Percentiles rank a stretch among this genome's conserved stretches.
Conservation (phyloP, 441 rosid species). For the Pelargonium australe region DNA sequence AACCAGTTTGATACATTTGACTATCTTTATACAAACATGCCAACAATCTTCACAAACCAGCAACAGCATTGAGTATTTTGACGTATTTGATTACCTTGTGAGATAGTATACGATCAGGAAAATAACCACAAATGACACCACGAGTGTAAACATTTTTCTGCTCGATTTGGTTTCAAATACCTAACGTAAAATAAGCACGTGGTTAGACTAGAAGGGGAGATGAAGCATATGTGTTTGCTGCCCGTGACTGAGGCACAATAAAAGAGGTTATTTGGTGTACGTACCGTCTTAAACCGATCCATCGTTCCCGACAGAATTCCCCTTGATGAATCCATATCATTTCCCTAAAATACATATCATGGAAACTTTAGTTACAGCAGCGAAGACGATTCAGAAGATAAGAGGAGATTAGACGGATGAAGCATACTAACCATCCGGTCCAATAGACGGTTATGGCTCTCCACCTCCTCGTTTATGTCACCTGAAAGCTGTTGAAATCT, state of each 20-base stretch:
- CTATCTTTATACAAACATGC: neutral
- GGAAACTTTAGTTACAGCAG: slow-evolving; percentile 19
- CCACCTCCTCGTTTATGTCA: slow-evolving; percentile 90
- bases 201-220: neutral
- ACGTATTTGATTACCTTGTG: slow-evolving; percentile 43
- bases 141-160: slow-evolving; percentile 77
- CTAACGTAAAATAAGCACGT: slow-evolving; percentile 26
- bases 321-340: slow-evolving; percentile 97
- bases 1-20: too few relatives aligned
- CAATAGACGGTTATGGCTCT: slow-evolving; percentile 74
- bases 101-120: slow-evolving; percentile 82
- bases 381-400: neutral
- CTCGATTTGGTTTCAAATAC: slow-evolving; percentile 94
- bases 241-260: neutral
- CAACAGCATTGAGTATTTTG: slow-evolving; percentile 13
- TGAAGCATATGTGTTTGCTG: too few relatives aligned
- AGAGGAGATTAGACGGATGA: neutral
- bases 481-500: slow-evolving; percentile 62
- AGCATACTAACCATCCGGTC: slow-evolving; percentile 70
- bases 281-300: slow-evolving; percentile 92
- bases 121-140: slow-evolving; percentile 74
- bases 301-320: slow-evolving; percentile 92
- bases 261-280: slow-evolving; percentile 2
- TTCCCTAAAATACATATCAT: slow-evolving; percentile 50
- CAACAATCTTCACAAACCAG: slow-evolving; percentile 18